These are phyloP conservation scores for Kwoniella dendrophila DNA, from an alignment of 768 basidiomycete genomes.

Conservation along the genomic window DNA sequence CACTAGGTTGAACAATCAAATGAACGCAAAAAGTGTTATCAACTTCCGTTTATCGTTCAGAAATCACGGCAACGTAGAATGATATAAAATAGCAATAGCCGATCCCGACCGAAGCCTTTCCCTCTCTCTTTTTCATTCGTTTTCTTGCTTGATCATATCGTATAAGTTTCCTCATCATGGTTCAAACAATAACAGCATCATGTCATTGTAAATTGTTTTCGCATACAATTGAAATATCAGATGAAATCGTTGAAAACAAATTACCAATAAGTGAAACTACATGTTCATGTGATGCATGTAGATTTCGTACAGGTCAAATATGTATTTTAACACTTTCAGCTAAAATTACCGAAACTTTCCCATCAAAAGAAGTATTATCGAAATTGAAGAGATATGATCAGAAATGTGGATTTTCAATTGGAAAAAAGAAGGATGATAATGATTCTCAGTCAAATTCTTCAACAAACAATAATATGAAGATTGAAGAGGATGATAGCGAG, in stretches of 20 bases:
- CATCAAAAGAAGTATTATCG: background rate
- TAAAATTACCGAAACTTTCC: slow-evolving; percentile 6
- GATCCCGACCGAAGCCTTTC: too few relatives aligned
- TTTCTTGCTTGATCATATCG: background rate
- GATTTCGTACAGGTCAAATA: slow-evolving; percentile 6
- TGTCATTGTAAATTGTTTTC: slow-evolving; percentile 9
- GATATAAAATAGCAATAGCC: too few relatives aligned
- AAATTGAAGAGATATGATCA: slow-evolving; percentile 6
- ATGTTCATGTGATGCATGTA: slow-evolving; percentile 11
- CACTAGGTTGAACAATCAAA: too few relatives aligned
- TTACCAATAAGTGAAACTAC: slow-evolving; percentile 3
- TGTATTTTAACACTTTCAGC: slow-evolving; percentile 4
- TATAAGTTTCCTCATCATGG: background rate
- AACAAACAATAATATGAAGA: too few relatives aligned
- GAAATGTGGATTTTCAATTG: slow-evolving; percentile 7
- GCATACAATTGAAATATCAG: background rate
- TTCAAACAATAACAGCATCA: background rate
- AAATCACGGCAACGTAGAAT: too few relatives aligned
- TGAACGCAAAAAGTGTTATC: too few relatives aligned
- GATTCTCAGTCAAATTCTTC: background rate
- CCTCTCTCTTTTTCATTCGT: background rate
- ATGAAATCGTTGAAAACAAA: background rate
- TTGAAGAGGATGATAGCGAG: background rate
- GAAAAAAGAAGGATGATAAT: background rate
- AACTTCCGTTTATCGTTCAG: too few relatives aligned